These are phyloP conservation scores for Thalassiosira hispida DNA, from an alignment of 352 stramenopile species.

Conservation along the genomic window DNA sequence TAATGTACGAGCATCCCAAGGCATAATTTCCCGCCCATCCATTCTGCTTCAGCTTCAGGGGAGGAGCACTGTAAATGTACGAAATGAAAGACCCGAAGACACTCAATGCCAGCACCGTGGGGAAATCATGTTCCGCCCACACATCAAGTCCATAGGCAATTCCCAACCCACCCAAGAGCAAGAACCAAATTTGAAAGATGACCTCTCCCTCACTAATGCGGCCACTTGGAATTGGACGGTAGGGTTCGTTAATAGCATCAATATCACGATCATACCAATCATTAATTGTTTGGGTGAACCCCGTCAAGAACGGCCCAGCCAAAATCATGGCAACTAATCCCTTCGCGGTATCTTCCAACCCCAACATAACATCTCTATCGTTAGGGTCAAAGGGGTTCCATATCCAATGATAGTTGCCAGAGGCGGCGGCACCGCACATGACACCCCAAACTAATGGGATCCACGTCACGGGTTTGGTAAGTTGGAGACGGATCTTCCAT, in stretches of 20 bases:
- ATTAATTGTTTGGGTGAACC: conserved; percentile 90
- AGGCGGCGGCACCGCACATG: conserved; percentile 87
- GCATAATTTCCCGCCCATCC: conserved; percentile 89
- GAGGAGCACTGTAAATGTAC: conserved; percentile 89
- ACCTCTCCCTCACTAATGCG: conserved; percentile 85
- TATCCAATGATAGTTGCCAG: conserved; percentile 89
- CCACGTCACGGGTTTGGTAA: conserved; percentile 86
- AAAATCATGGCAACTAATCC: conserved; percentile 87
- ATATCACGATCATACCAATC: conserved; percentile 91
- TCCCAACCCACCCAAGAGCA: conserved; percentile 84
- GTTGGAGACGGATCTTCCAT: conserved; percentile 85
- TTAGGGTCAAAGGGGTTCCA: conserved; percentile 88
- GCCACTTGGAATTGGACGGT: conserved; percentile 87
- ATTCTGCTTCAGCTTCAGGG: conserved; percentile 89
- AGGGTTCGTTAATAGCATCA: conserved; percentile 90
- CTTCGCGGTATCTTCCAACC: conserved; percentile 83
- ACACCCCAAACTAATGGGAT: conserved; percentile 87
- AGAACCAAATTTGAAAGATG: conserved; percentile 88
- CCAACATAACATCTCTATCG: conserved; percentile 78
- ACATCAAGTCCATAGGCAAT: conserved; percentile 83
- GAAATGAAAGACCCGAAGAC: conserved; percentile 88
- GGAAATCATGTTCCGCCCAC: conserved; percentile 85
- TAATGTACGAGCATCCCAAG: conserved; percentile 89
- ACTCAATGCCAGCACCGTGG: conserved; percentile 81
- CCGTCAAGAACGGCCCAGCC: conserved; percentile 87